phyloP scores from a whole-genome alignment of 257 asterid genomes.

The Marsdenia floribunda region DNA sequence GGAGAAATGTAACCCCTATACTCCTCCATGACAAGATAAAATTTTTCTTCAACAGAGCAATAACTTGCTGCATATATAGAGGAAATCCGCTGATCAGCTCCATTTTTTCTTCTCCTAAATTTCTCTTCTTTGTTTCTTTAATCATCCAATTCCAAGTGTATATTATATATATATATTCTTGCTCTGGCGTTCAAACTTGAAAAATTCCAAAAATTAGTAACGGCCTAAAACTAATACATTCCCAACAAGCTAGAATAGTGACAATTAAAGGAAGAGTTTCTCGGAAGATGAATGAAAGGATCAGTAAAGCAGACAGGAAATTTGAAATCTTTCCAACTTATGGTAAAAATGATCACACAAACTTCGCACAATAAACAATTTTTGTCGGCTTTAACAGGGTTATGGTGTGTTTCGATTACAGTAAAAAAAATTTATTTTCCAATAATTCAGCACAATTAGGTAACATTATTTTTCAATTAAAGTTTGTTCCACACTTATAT shows the following conservation, averaged over 20 bases:
- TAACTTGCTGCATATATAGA: slow-evolving; percentile 29
- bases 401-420: no score
- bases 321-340: not conserved
- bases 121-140: not conserved
- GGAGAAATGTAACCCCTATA: slow-evolving; percentile 25
- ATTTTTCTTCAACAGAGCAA: slow-evolving; percentile 37
- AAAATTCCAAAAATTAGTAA: no score
- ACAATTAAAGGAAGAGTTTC: not conserved
- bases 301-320: not conserved
- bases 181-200: not conserved
- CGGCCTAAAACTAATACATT: not conserved
- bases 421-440: no score
- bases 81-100: slow-evolving; percentile 32
- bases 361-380: not conserved
- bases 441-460: no score
- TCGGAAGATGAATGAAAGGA: not conserved
- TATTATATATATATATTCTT: no score
- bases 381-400: not conserved
- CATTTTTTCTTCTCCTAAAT: slow-evolving; percentile 7
- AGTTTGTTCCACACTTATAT: no score
- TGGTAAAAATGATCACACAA: not conserved
- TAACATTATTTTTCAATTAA: no score
- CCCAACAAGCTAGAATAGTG: not conserved
- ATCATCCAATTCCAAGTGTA: not conserved
- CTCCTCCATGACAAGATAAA: slow-evolving; percentile 23